Percentiles rank a stretch among this genome's conserved stretches.
These are phyloP conservation scores for Aureobasidium sp. DNA, from an alignment of 2,329 filamentous ascomycete genomes.

Conservation along the genomic window DNA sequence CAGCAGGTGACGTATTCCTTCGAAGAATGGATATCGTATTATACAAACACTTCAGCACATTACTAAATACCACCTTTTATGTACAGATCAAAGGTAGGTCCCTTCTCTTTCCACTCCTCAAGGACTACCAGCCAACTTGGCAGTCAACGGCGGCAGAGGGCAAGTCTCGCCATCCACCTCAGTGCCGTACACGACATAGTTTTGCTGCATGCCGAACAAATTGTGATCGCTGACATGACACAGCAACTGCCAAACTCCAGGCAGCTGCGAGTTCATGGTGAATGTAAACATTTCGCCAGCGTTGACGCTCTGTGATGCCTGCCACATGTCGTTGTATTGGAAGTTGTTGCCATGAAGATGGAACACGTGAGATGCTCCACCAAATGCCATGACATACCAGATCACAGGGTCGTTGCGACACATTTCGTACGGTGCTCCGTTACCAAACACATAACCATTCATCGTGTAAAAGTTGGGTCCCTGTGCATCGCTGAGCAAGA, in stretches of 20 bases:
- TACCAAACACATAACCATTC: constrained; percentile 27
- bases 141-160: constrained; percentile 19
- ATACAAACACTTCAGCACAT: too few species aligned
- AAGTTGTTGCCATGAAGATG: constrained; percentile 28
- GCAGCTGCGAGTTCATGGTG: constrained; percentile 24
- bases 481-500: constrained; percentile 17
- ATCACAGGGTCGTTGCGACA: constrained; percentile 27
- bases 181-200: constrained; percentile 20
- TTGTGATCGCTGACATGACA: constrained; percentile 25
- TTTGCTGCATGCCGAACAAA: constrained; percentile 22
- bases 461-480: constrained; percentile 23
- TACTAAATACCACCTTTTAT: neutral
- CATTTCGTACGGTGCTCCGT: constrained; percentile 28
- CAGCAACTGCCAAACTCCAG: constrained; percentile 25
- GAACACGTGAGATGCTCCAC: constrained; percentile 24
- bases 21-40: too few species aligned
- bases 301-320: constrained; percentile 20
- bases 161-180: constrained; percentile 18
- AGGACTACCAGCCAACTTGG: constrained; percentile 7
- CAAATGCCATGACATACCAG: constrained; percentile 28
- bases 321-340: constrained; percentile 19
- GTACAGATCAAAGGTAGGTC: neutral
- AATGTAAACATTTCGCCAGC: constrained; percentile 25
- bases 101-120: neutral
- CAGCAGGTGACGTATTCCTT: too few species aligned